Evolutionary conservation across 164 flowering plant species (phyloP), one percentile per base, ranked within the genome.

Genomic region (Vitis labrusca): DNA sequence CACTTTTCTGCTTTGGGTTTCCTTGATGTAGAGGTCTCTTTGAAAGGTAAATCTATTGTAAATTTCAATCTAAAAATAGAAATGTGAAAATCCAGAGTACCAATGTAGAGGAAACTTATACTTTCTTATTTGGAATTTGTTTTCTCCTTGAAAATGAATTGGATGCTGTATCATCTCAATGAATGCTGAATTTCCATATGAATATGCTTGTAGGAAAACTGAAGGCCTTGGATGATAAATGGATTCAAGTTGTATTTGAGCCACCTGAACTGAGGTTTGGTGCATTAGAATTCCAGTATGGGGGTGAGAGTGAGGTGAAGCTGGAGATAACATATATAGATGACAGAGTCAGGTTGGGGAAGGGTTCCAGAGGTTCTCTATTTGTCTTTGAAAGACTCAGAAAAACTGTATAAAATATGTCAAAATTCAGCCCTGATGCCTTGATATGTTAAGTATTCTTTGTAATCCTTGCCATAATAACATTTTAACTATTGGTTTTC

Each of bases 231-330:
- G 98, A 93, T 73, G 82, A 81, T 1, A 82, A 86, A 65, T 95
- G 99, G 99, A 83, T 95, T 67, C 93, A 91, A 80, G 99, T 95
- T 4, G 74, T 93, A 61, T 95, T 95, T 66, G 93, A 93, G 81
- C 78, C 99, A 32, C 99, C 99, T n/a, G 81, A 87, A 71, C 81
- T 95, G 48, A 93, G 87, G 78, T 72, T 95, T 1, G 99, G 96
- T 70, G 77, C 77, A n/a, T 29, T 87, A 66, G 88, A 87, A 74
- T 89, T 93, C 64, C 71, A 55, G 49, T 95, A 89, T 59, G 98
- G 97, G 27, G 89, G 93, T 17, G 77, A 91, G 75, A 95, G 98
- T 74, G 97, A 95, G 71, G 99, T 95, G 10, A 86, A 90, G 79
- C 88, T 95, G 64, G 88, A 84, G 77, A 95, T 95, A 66, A 88